Conservation (phyloP, 2,329 filamentous ascomycete genomes). For the Colletotrichum incanum region DNA sequence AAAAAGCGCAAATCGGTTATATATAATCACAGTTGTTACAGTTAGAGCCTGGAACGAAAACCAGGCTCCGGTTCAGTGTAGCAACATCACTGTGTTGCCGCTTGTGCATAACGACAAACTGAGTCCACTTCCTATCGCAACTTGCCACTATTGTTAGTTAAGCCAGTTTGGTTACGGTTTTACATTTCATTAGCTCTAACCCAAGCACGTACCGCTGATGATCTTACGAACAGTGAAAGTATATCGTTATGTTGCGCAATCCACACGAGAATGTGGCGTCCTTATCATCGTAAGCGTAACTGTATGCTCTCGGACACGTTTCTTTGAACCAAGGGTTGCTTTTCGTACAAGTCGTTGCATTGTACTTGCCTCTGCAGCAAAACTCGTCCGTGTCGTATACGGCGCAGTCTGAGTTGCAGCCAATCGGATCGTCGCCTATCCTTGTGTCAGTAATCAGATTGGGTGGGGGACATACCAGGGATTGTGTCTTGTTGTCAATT, state of each 20-base stretch:
- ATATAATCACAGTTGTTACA: too few species aligned
- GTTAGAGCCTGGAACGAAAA: too few species aligned
- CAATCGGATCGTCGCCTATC: not conserved
- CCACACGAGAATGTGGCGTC: conserved; percentile 5
- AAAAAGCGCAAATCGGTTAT: too few species aligned
- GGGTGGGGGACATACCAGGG: not conserved
- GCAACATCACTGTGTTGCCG: too few species aligned
- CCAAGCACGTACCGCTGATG: not conserved
- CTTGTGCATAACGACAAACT: too few species aligned
- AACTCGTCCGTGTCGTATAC: not conserved
- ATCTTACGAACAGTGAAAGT: not conserved
- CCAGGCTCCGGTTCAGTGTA: too few species aligned
- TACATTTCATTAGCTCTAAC: not conserved
- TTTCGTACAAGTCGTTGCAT: not conserved
- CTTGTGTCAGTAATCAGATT: not conserved
- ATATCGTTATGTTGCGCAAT: not conserved
- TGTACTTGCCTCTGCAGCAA: not conserved
- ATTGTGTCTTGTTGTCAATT: not conserved
- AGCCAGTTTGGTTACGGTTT: not conserved
- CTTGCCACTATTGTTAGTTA: not conserved
- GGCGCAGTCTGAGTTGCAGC: not conserved
- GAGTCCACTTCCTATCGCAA: too few species aligned
- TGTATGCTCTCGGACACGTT: not conserved
- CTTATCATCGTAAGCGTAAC: not conserved
- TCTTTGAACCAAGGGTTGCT: not conserved